Conservation (phyloP, 345 rosid species). For the Theobroma cacao region DNA sequence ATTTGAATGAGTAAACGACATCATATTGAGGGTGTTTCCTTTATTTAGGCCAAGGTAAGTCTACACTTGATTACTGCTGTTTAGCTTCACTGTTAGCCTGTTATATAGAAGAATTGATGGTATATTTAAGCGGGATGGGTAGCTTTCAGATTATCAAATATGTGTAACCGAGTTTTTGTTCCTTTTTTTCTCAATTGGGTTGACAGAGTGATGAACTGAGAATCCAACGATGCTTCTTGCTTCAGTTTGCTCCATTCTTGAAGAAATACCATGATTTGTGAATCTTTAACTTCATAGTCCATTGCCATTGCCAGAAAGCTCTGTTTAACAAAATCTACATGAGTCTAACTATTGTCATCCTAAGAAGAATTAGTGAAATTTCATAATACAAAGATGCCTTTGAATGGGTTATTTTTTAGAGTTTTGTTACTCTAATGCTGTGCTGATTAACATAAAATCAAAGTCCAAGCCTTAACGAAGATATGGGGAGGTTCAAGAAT, state of each 20-base stretch:
- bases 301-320: not conserved
- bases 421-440: too few relatives aligned
- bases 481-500: too few relatives aligned
- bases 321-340: not conserved
- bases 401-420: too few relatives aligned
- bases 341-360: not conserved
- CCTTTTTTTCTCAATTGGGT: not conserved
- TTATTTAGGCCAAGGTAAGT: conserved; percentile 43
- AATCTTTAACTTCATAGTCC: not conserved
- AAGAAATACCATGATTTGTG: not conserved
- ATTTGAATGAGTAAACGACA: too few relatives aligned
- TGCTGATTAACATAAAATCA: too few relatives aligned
- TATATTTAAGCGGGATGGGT: not conserved
- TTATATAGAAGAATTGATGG: not conserved
- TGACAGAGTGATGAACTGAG: conserved; percentile 7
- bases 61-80: not conserved
- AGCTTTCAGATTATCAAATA: not conserved
- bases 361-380: too few relatives aligned
- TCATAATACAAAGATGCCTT: too few relatives aligned
- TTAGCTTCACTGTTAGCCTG: not conserved
- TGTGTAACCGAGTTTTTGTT: not conserved
- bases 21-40: conserved; percentile 68
- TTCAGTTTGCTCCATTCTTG: not conserved
- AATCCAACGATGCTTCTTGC: not conserved
- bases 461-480: too few relatives aligned